Evolutionary conservation across 2,329 filamentous ascomycete species (phyloP).

Genomic region (Monilinia vaccinii-corymbosi): DNA sequence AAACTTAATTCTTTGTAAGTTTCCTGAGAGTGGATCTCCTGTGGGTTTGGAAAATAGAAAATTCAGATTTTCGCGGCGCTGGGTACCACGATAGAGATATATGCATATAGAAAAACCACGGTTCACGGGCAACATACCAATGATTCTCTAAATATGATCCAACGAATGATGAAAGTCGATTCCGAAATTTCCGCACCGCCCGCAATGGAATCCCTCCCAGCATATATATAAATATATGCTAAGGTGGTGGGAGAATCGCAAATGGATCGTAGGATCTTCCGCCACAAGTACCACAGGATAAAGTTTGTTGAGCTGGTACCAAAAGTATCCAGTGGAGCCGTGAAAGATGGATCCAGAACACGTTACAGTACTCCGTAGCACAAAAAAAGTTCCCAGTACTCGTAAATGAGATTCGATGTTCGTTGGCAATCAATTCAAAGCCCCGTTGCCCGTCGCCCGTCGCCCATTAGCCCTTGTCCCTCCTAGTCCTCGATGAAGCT

Average conservation of each 20-base stretch:
- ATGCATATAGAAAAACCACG: not conserved
- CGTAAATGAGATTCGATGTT: conserved; percentile 8
- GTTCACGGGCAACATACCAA: not conserved
- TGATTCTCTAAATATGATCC: not conserved
- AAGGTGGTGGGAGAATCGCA: not conserved
- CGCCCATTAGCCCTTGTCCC: not conserved
- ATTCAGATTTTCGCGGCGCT: not conserved
- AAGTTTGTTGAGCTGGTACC: conserved; percentile 3
- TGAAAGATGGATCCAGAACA: conserved; percentile 10
- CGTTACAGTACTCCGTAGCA: not conserved
- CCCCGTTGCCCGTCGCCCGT: too few species aligned
- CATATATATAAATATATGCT: not conserved
- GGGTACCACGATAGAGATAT: not conserved
- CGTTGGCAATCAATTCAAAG: conserved; percentile 2
- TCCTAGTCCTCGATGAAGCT: conserved; percentile 1
- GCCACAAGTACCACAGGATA: not conserved
- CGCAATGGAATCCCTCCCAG: not conserved
- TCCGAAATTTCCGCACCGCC: not conserved
- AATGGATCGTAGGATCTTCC: not conserved
- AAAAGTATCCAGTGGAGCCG: not conserved
- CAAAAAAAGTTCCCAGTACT: not conserved
- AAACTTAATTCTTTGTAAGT: not conserved
- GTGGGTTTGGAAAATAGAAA: not conserved
- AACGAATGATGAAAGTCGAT: not conserved
- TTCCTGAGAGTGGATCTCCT: not conserved